Evolutionary conservation across 345 rosid species (phyloP), one percentile per base, ranked within the genome.

Genomic region (Aegle marmelos): DNA sequence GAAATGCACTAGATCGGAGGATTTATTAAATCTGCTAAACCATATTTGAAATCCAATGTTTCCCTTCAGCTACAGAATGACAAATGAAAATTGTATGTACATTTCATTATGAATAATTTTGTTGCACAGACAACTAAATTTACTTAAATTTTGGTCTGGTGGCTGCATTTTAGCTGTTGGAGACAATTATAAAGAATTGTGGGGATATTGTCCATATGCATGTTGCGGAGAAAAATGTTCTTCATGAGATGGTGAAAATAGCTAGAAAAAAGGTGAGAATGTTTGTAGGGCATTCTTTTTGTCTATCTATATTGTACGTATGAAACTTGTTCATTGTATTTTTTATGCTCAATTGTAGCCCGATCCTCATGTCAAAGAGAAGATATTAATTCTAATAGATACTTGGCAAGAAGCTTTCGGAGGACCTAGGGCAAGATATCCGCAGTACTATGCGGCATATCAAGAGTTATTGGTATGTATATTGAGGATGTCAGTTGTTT

Each of bases 401-500:
- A 97, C 97, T 54, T 97, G 99, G 99, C 99, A 97, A 93, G 99
- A 97, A 86, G 98, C 98, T 71, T 97, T 97, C 82, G 99, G 98
- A 76, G 98, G 98, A 56, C 82, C 98, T 33, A 91, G 96, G 85
- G 94, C 99, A 72, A 94, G 98, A 92, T 94, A 93, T 91, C 96
- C 99, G 54, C 99, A 97, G 82, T 97, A 94, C 83, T 94, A 87
- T 90, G 91, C 92, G 34, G 98, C 93, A 81, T 97, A 97, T 84
- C 99, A 94, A 84, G 99, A 97, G 85, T 87, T 97, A 86, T 79
- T 94, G 99, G 99, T 97, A 91, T 33, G 91, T 83, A 58, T 80
- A 64, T 61, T 34, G 66, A 80, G 66, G 74, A 31, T 45, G 48
- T 10, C 77, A 28, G 74, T 53, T 53, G 57, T 79, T 27, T 77